Conservation (phyloP, 2,329 filamentous ascomycete genomes). For the Knufia fluminis region DNA sequence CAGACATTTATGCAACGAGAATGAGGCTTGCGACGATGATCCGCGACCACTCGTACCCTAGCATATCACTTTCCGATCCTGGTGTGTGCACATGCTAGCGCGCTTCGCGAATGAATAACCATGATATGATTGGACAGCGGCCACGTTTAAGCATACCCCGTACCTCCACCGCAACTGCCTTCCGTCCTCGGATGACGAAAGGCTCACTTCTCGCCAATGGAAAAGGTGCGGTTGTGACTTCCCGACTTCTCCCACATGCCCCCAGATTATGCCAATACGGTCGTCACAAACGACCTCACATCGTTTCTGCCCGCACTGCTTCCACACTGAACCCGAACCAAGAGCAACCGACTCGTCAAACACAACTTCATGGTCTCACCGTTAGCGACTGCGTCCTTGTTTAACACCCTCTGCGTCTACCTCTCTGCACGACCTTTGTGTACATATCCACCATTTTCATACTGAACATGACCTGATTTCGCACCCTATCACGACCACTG, state of each 20-base stretch:
- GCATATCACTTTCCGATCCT: too few species aligned
- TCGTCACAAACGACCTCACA: background rate
- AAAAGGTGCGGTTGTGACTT: constrained; percentile 1
- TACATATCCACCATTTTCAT: background rate
- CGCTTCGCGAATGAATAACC: constrained; percentile 12
- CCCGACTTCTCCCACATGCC: constrained; percentile 2
- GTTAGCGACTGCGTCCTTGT: too few species aligned
- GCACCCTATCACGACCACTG: too few species aligned
- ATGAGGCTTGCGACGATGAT: too few species aligned
- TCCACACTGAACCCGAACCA: background rate
- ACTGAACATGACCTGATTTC: too few species aligned
- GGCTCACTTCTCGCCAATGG: background rate
- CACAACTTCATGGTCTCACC: too few species aligned
- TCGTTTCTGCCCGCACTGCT: constrained; percentile 5
- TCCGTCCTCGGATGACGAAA: constrained; percentile 2
- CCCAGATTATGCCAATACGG: background rate
- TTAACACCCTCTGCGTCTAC: too few species aligned
- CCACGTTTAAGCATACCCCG: background rate
- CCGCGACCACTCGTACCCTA: too few species aligned
- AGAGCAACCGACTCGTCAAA: too few species aligned
- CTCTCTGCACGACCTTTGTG: too few species aligned
- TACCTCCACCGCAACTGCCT: background rate
- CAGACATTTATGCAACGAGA: too few species aligned
- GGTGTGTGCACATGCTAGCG: too few species aligned
- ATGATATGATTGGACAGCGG: background rate